A percentile compares a stretch with the other conserved stretches of the same genome.
Conservation (phyloP, 169 alveolate species). For the Plasmodium cynomolgi region DNA sequence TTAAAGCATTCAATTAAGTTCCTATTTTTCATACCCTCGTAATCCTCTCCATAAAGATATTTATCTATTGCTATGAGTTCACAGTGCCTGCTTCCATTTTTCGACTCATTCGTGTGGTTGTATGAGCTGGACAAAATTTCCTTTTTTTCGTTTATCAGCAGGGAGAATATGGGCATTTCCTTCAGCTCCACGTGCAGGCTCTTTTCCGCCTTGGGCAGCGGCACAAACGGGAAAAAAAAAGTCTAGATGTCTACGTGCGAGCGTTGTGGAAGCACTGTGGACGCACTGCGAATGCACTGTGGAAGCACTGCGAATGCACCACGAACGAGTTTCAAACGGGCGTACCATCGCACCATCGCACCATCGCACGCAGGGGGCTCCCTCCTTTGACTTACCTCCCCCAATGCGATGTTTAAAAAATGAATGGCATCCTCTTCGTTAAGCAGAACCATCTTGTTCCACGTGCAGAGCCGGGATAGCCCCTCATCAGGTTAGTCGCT, state of each 20-base stretch:
- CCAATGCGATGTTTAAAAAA: constrained; percentile 26
- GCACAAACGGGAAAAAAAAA: neutral
- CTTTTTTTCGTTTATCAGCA: constrained; percentile 46
- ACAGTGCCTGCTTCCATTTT: constrained; percentile 70
- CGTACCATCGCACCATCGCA: neutral
- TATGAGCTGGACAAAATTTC: constrained; percentile 54
- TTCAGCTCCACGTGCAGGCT: constrained; percentile 44
- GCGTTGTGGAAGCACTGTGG: neutral
- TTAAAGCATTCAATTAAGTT: constrained; percentile 64
- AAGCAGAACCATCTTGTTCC: constrained; percentile 13
- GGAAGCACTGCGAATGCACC: neutral
- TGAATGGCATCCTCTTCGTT: constrained; percentile 33
- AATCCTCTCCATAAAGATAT: constrained; percentile 51
- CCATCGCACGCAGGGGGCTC: neutral
- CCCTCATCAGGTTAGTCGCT: neutral
- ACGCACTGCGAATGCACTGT: neutral
- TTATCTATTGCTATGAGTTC: constrained; percentile 70
- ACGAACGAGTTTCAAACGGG: neutral
- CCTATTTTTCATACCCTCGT: constrained; percentile 42
- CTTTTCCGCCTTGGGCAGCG: constrained; percentile 34
- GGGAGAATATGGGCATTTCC: constrained; percentile 70
- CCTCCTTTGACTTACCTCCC: constrained; percentile 19
- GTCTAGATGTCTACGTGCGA: neutral
- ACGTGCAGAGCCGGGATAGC: neutral
- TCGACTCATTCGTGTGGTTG: constrained; percentile 55